Base-by-base conservation (phyloP, 371 early-diverging fungal species). In the Mycotypha africana region DNA sequence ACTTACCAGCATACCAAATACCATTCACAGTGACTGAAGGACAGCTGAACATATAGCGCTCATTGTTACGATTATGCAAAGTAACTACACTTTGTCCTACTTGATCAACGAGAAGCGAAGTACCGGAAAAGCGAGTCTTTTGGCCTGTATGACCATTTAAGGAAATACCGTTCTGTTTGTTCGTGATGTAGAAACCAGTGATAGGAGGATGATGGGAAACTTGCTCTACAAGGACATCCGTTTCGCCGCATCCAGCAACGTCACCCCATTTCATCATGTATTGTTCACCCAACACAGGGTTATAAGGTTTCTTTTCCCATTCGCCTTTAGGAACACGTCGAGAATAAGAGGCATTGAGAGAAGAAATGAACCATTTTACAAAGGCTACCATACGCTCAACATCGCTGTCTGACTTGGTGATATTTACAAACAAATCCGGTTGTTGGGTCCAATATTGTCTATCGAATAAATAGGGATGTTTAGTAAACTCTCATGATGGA, bases 251-350 rank as follows among this genome's bases (percentile, higher is more conserved):
- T 6, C 64, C 79, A 32, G 86, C 81, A 3, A 95, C 78, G 42
- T 76, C 69, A 15, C 69, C 63, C 88, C 87, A 88, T 12, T 57
- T 51, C 44, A 79, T 83, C 45, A 79, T 60, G 59, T 76, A 88
- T 57, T 87, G 87, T 49, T 89, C 90, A 31, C 90, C 90, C 12
- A 89, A 68, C 10, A 89, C 80, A 22, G 90, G 90, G 41, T 89
- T 89, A 50, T 78, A 88, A 4, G 90, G 90, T 56, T 89, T 89
- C 71, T 88, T 89, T 46, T 89, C 90, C 68, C 68, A 67, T 49
- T 72, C 64, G 1, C 68, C 73, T 30, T 67, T 61, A 28, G 73
- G 73, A 1, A 72, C 68, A 44, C 73, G 60, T 31, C 66, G 51
- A 11, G 56, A 50, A 45, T 75, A 82, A 6, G 87, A 79, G 12